Percentiles rank a stretch among this genome's conserved stretches.
Conservation (phyloP, 2,329 filamentous ascomycete species). For the Ceratocystis destructans region DNA sequence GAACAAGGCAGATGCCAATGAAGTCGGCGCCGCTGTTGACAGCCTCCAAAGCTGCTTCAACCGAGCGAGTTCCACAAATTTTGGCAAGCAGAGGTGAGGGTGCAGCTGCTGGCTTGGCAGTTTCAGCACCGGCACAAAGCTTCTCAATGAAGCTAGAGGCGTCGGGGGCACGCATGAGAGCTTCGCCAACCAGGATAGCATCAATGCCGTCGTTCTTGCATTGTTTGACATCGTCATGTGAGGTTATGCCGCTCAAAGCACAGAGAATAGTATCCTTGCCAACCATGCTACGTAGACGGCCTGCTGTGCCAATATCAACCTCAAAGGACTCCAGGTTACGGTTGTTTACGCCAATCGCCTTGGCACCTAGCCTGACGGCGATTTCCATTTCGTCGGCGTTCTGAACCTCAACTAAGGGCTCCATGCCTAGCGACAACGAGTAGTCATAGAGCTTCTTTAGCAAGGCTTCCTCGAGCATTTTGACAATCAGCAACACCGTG, state of each 20-base stretch:
- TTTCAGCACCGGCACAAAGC: conserved; percentile 51
- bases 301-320: conserved; percentile 86
- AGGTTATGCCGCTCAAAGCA: conserved; percentile 86
- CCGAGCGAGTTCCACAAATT: conserved; percentile 81
- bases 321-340: conserved; percentile 93
- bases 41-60: conserved; percentile 66
- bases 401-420: conserved; percentile 93
- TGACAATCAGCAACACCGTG: conserved; percentile 89
- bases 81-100: conserved; percentile 58
- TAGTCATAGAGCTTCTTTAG: conserved; percentile 75
- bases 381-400: conserved; percentile 84
- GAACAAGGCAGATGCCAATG: conserved; percentile 82
- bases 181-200: conserved; percentile 86
- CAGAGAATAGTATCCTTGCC: conserved; percentile 77
- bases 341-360: conserved; percentile 96
- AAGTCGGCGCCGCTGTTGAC: conserved; percentile 80
- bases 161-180: conserved; percentile 82
- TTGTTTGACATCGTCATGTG: conserved; percentile 71
- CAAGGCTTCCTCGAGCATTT: conserved; percentile 65
- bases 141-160: conserved; percentile 71
- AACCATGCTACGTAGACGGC: conserved; percentile 74
- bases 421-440: conserved; percentile 84
- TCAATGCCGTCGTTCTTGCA: conserved; percentile 84
- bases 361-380: conserved; percentile 71
- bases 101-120: conserved; percentile 25